phyloP scores from a whole-genome alignment of 2,329 filamentous ascomycete species.

The Aureobasidium sp. region DNA sequence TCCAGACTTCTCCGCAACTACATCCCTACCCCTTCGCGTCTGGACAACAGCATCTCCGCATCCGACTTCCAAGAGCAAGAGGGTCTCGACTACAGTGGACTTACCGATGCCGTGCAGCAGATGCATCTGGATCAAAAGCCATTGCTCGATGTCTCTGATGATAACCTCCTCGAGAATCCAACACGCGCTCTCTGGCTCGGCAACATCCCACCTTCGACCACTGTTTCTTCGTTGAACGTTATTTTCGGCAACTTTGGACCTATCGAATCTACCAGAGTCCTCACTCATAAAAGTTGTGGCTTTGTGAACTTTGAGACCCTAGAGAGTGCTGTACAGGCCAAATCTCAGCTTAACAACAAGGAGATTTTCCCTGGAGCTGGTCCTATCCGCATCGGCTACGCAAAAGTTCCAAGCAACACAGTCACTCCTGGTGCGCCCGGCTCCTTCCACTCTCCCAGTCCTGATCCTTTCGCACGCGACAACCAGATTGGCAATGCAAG shows the following conservation, averaged over 20 bases:
- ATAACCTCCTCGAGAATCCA: slow-evolving; percentile 75
- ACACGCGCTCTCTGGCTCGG: slow-evolving; percentile 95
- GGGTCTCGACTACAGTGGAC: slow-evolving; percentile 68
- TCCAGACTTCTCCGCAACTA: slow-evolving; percentile 59
- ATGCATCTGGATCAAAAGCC: slow-evolving; percentile 64
- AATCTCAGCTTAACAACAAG: slow-evolving; percentile 82
- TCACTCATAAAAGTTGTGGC: slow-evolving; percentile 98
- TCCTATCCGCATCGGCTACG: slow-evolving; percentile 91
- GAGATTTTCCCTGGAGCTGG: slow-evolving; percentile 97
- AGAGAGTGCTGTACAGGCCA: slow-evolving; percentile 85
- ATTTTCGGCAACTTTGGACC: slow-evolving; percentile 92
- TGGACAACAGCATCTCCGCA: slow-evolving; percentile 67
- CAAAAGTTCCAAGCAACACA: slow-evolving; percentile 85
- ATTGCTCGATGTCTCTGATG: slow-evolving; percentile 59
- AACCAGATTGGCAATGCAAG: slow-evolving; percentile 33
- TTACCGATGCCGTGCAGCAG: slow-evolving; percentile 73
- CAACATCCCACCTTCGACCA: slow-evolving; percentile 94
- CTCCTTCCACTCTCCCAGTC: slow-evolving; percentile 81
- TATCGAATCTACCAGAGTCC: slow-evolving; percentile 82
- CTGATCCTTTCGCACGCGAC: slow-evolving; percentile 62
- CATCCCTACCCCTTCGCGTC: slow-evolving; percentile 63
- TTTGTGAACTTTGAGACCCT: slow-evolving; percentile 95
- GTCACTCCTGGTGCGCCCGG: slow-evolving; percentile 83
- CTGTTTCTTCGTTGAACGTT: slow-evolving; percentile 84
- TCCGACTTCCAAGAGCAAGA: slow-evolving; percentile 67